Conservation (phyloP, 2,329 filamentous ascomycete species). For the Alternaria longipes region DNA sequence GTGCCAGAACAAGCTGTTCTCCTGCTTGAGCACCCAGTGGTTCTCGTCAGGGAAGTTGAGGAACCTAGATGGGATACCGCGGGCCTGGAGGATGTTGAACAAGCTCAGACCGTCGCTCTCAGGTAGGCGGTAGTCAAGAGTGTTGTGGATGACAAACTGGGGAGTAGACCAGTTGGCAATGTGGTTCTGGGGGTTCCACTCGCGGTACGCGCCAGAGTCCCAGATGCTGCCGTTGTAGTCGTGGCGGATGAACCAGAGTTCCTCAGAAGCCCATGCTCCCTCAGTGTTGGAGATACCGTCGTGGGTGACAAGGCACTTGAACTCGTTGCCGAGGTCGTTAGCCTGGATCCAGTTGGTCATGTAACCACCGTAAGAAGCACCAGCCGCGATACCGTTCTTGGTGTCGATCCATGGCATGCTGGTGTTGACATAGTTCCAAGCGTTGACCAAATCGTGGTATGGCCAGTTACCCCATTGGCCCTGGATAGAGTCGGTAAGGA, state of each 20-base stretch:
- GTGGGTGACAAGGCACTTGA: conserved; percentile 88
- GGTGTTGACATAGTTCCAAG: conserved; percentile 76
- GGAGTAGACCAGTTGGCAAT: conserved; percentile 82
- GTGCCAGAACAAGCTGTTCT: conserved; percentile 95
- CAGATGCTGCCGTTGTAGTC: conserved; percentile 52
- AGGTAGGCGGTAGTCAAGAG: conserved; percentile 87
- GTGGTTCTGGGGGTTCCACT: conserved; percentile 67
- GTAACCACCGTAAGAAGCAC: conserved; percentile 63
- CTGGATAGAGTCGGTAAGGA: conserved; percentile 77
- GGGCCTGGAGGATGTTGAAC: conserved; percentile 85
- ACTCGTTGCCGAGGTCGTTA: conserved; percentile 79
- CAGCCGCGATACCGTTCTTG: conserved; percentile 74
- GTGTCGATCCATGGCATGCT: conserved; percentile 74
- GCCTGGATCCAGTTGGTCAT: conserved; percentile 86
- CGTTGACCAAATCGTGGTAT: conserved; percentile 82
- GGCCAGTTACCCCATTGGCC: conserved; percentile 87
- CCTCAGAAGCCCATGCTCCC: conserved; percentile 57
- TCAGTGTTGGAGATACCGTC: conserved; percentile 79
- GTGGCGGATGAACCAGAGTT: conserved; percentile 62
- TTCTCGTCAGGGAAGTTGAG: conserved; percentile 83
- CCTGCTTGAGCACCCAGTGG: conserved; percentile 85
- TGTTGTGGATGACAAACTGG: conserved; percentile 88
- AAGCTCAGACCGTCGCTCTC: conserved; percentile 84
- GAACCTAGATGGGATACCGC: conserved; percentile 78
- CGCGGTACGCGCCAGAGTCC: conserved; percentile 56